Evolutionary conservation across 1,284 basidiomycete genomes (phyloP), one percentile per base, ranked within the genome.

Genomic region (Blastosporella zonata): DNA sequence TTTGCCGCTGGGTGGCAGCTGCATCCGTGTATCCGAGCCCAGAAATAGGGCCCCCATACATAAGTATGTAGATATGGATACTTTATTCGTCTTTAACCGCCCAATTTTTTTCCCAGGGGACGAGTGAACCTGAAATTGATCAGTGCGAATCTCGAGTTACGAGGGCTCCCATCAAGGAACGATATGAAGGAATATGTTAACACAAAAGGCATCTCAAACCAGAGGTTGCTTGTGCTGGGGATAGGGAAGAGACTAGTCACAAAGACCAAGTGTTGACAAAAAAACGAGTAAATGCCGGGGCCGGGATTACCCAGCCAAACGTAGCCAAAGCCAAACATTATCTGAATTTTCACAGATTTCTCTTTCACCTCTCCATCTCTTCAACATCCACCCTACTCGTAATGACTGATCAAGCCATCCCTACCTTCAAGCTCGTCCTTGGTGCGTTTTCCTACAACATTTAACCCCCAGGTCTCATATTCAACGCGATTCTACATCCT

Each of bases 341-440:
- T 70, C 66, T 67, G 63, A 63, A 65, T 64, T 68, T 70, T 67
- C 59, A 63, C 57, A 42, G 51, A 55, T 61, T 62, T 61, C 53
- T 53, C 52, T 55, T 61, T 54, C 55, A 55, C 50, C 52, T 50
- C 45, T 58, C 50, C 55, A 53, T 57, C 50, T 58, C 38, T 47
- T 33, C 46, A 51, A 46, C 47, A 50, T 53, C 55, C 55, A 38
- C 36, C n/a, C 49, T 55, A 57, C 55, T 53, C 52, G 62, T 62
- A 55, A 85, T 84, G 81, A 35, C 80, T 57, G 65, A 70, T 27
- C 38, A 27, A 9, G 18, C 53, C 28, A 36, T 93, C 60, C 93
- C 97, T 45, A 94, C 93, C 55, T 99, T 99, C 83, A 99, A 99
- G 78, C 92, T 99, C 69, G 96, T 99, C 57, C 91, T 97, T 61